phyloP scores from a whole-genome alignment of 2,329 filamentous ascomycete genomes.

The Aspergillus sp. region DNA sequence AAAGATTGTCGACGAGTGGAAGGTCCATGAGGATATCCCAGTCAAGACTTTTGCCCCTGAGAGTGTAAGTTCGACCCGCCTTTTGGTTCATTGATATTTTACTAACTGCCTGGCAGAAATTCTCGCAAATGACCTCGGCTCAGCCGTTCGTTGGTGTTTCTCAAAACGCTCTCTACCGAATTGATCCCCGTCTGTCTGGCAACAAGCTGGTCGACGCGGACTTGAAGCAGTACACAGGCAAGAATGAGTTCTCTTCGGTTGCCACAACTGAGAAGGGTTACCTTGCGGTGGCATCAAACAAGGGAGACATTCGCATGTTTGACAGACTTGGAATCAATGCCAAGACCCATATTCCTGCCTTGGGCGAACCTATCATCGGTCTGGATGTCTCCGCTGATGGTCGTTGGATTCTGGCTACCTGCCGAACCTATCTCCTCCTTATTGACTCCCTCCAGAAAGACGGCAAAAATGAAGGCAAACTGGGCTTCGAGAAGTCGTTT shows the following conservation, averaged over 20 bases:
- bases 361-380: slow-evolving; percentile 91
- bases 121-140: slow-evolving; percentile 91
- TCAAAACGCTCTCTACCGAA: slow-evolving; percentile 84
- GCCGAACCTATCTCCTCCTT: slow-evolving; percentile 87
- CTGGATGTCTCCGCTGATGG: slow-evolving; percentile 94
- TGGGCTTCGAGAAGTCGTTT: slow-evolving; percentile 95
- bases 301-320: slow-evolving; percentile 95
- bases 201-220: slow-evolving; percentile 90
- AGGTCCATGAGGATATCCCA: slow-evolving; percentile 91
- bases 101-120: slow-evolving; percentile 59
- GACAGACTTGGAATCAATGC: slow-evolving; percentile 95
- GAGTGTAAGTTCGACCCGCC: slow-evolving; percentile 49
- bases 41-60: slow-evolving; percentile 90
- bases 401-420: slow-evolving; percentile 91
- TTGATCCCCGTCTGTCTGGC: slow-evolving; percentile 85
- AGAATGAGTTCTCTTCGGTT: slow-evolving; percentile 94
- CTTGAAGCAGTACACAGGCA: slow-evolving; percentile 92
- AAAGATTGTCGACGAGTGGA: slow-evolving; percentile 98
- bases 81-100: slow-evolving; percentile 6
- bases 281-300: slow-evolving; percentile 94
- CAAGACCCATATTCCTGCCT: slow-evolving; percentile 92
- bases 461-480: slow-evolving; percentile 94
- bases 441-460: slow-evolving; percentile 86
- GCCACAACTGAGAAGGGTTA: slow-evolving; percentile 96
- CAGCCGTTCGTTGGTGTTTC: slow-evolving; percentile 94